These are phyloP conservation scores for Salicornia ramosissima DNA, from an alignment of 148 eudicot genomes.

Conservation along the genomic window DNA sequence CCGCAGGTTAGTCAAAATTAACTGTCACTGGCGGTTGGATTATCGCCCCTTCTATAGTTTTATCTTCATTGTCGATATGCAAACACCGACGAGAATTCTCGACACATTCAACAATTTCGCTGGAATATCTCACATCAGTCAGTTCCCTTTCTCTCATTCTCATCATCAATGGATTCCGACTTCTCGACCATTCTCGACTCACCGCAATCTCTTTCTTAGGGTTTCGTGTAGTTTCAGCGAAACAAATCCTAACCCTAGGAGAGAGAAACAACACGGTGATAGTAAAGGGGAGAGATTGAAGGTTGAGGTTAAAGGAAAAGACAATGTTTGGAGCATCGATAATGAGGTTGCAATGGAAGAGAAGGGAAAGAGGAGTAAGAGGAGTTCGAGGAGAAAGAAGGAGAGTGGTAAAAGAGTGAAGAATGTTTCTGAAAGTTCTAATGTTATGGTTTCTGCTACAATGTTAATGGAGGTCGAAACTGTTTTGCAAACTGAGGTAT, in stretches of 20 bases:
- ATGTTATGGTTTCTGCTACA: constrained; percentile 63
- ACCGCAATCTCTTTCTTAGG: constrained; percentile 23
- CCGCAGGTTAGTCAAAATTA: too few species aligned
- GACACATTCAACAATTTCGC: constrained; percentile 34
- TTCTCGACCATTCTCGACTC: constrained; percentile 7
- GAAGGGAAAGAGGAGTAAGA: constrained; percentile 28
- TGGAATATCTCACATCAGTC: constrained; percentile 19
- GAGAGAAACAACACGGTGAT: constrained; percentile 17
- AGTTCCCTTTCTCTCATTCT: constrained; percentile 26
- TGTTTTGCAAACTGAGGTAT: constrained; percentile 90
- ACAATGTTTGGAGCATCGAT: constrained; percentile 93
- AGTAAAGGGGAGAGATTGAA: constrained; percentile 30
- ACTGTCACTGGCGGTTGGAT: neutral
- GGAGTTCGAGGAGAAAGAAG: constrained; percentile 29
- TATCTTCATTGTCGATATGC: constrained; percentile 33
- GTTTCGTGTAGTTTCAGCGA: constrained; percentile 37
- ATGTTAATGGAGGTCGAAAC: constrained; percentile 81
- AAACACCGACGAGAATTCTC: constrained; percentile 37
- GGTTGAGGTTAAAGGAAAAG: constrained; percentile 54
- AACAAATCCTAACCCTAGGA: constrained; percentile 20
- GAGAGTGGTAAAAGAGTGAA: constrained; percentile 40
- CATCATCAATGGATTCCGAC: constrained; percentile 8
- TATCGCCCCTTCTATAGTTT: neutral
- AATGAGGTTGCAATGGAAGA: constrained; percentile 53
- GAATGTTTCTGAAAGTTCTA: constrained; percentile 35